Evolutionary conservation across 2,329 filamentous ascomycete species (phyloP).

Genomic region (Amesomyces nigricolor): DNA sequence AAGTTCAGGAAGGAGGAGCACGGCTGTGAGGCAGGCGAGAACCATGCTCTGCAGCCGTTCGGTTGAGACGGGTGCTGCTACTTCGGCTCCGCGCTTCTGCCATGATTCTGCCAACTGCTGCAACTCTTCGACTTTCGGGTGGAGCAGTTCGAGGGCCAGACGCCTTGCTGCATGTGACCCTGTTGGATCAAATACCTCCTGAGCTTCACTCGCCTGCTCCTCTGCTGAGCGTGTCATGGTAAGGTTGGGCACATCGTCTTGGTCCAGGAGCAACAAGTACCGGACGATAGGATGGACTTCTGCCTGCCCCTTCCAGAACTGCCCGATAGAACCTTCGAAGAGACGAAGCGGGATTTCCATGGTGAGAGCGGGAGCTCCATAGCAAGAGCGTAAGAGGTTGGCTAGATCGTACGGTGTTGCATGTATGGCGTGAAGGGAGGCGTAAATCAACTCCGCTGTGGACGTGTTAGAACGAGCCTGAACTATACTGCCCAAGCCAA

Average conservation of each 20-base stretch:
- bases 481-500: background rate
- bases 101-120: slow-evolving; percentile 43
- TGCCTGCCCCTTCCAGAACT: slow-evolving; percentile 42
- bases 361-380: slow-evolving; percentile 44
- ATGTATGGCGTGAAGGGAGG: slow-evolving; percentile 58
- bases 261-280: slow-evolving; percentile 51
- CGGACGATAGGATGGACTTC: slow-evolving; percentile 42
- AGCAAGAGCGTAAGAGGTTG: slow-evolving; percentile 63
- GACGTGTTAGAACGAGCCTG: background rate
- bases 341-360: slow-evolving; percentile 31
- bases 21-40: slow-evolving; percentile 42
- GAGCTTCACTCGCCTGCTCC: slow-evolving; percentile 12
- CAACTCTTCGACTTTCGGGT: slow-evolving; percentile 48
- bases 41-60: slow-evolving; percentile 50
- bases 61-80: slow-evolving; percentile 44
- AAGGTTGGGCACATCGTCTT: slow-evolving; percentile 18
- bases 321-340: slow-evolving; percentile 44
- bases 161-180: slow-evolving; percentile 43
- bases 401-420: slow-evolving; percentile 61
- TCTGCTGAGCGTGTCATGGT: background rate
- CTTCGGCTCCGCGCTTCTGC: slow-evolving; percentile 40
- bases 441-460: slow-evolving; percentile 60
- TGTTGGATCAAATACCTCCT: slow-evolving; percentile 32
- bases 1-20: slow-evolving; percentile 44
- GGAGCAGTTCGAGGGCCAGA: slow-evolving; percentile 49